Conservation (phyloP, 352 stramenopile genomes). For the Globisporangium apiculatum region DNA sequence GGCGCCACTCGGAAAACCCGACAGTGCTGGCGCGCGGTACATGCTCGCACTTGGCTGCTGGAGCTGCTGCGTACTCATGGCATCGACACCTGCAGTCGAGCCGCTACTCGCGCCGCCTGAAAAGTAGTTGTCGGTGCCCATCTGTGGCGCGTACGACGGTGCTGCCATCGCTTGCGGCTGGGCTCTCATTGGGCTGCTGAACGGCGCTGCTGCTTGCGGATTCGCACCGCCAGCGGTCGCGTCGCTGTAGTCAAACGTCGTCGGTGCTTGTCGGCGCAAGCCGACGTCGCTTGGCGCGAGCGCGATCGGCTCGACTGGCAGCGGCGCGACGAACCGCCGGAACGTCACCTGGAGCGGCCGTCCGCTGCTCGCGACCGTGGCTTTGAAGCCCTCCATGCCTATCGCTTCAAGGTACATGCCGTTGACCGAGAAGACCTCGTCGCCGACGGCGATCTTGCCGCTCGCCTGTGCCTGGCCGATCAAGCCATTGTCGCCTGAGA, state of each 20-base stretch:
- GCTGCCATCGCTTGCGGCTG: not conserved
- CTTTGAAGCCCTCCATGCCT: constrained; percentile 81
- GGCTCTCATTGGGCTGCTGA: not conserved
- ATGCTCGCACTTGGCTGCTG: constrained; percentile 7
- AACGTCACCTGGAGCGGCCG: constrained; percentile 71
- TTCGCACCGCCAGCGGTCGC: no score
- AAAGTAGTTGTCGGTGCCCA: not conserved
- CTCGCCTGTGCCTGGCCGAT: constrained; percentile 71
- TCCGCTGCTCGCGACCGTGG: constrained; percentile 43
- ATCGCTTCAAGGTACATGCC: constrained; percentile 50
- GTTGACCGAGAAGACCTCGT: constrained; percentile 80
- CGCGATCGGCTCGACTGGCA: no score
- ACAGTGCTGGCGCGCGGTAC: constrained; percentile 4
- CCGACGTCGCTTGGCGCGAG: not conserved
- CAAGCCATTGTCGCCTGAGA: constrained; percentile 56
- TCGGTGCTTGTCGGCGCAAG: constrained; percentile 2
- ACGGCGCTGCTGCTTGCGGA: not conserved
- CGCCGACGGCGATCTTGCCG: constrained; percentile 60
- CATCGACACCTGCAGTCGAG: constrained; percentile 5
- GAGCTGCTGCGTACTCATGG: constrained; percentile 1
- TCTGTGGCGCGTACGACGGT: not conserved
- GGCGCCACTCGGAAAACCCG: constrained; percentile 4
- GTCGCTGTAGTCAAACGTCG: constrained; percentile 7
- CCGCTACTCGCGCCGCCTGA: not conserved
- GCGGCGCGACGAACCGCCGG: constrained; percentile 21